A percentile compares a stretch with the other conserved stretches of the same genome.
phyloP scores from a whole-genome alignment of 1,139 yeast genomes.

The Pichia sp. region DNA sequence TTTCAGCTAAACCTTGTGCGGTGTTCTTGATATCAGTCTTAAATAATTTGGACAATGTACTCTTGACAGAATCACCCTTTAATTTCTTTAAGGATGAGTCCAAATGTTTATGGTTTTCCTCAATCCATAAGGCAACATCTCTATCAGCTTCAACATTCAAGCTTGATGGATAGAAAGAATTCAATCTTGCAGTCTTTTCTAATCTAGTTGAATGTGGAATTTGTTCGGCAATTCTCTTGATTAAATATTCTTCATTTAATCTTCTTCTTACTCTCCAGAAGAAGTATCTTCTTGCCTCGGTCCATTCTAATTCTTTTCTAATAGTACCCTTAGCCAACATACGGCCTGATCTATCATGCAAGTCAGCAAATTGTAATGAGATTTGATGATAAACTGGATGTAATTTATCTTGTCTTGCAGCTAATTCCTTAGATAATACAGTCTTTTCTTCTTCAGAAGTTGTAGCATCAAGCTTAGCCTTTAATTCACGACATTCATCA shows the following conservation, averaged over 20 bases:
- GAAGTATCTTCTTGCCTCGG: constrained; percentile 85
- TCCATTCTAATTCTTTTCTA: constrained; percentile 79
- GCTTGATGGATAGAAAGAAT: constrained; percentile 78
- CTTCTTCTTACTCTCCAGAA: constrained; percentile 99
- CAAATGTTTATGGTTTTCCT: constrained; percentile 60
- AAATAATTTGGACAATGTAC: constrained; percentile 51
- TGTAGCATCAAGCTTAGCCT: constrained; percentile 44
- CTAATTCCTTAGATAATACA: constrained; percentile 54
- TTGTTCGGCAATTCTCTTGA: constrained; percentile 64
- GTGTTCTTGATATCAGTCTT: constrained; percentile 40
- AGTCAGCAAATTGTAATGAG: constrained; percentile 92
- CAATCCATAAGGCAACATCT: constrained; percentile 82
- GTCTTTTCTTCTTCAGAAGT: constrained; percentile 59
- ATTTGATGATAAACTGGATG: constrained; percentile 88
- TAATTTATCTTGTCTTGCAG: constrained; percentile 70
- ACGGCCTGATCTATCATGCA: constrained; percentile 96
- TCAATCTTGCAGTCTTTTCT: constrained; percentile 79
- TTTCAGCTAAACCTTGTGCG: constrained; percentile 40
- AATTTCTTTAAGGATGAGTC: constrained; percentile 56
- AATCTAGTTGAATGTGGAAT: constrained; percentile 56
- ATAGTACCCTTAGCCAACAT: constrained; percentile 94
- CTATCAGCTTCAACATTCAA: constrained; percentile 66
- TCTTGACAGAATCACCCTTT: constrained; percentile 56
- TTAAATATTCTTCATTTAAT: constrained; percentile 82
- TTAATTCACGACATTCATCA: constrained; percentile 59